Conservation (phyloP, 768 basidiomycete genomes). For the Tremella mesenterica region DNA sequence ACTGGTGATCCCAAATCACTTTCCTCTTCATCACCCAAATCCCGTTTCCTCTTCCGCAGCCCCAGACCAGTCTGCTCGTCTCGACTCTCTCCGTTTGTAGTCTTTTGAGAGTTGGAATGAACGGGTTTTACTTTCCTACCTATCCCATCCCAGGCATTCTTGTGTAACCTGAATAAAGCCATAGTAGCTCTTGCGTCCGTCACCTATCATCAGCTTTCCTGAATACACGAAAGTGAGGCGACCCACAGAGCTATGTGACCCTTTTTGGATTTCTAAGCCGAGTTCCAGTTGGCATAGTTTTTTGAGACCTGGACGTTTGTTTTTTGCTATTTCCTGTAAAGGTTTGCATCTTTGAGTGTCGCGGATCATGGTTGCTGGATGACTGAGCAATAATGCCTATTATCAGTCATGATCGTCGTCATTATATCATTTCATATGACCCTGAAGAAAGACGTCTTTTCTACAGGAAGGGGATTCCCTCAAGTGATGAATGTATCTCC, state of each 20-base stretch:
- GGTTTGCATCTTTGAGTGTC: constrained; percentile 47
- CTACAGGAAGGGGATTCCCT: too few relatives aligned
- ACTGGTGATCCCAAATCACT: not conserved
- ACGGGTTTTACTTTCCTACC: too few relatives aligned
- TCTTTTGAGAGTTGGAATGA: not conserved
- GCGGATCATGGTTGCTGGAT: constrained; percentile 44
- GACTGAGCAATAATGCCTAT: constrained; percentile 46
- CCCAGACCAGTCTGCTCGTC: constrained; percentile 1
- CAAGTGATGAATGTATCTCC: too few relatives aligned
- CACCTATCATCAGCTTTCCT: constrained; percentile 51
- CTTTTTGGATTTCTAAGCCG: constrained; percentile 68
- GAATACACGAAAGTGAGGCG: not conserved
- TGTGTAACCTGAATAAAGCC: constrained; percentile 78
- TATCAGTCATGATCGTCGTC: not conserved
- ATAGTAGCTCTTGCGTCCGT: constrained; percentile 90
- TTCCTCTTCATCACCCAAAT: not conserved
- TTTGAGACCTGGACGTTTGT: constrained; percentile 64
- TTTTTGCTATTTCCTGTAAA: constrained; percentile 53
- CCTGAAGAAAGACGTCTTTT: not conserved
- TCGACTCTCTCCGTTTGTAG: not conserved
- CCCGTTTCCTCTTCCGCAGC: constrained; percentile 1
- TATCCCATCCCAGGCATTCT: constrained; percentile 68
- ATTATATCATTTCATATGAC: not conserved
- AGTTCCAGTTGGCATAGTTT: constrained; percentile 72
- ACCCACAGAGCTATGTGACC: constrained; percentile 84